Base-by-base conservation (phyloP, 2,329 filamentous ascomycete genomes). In the Apiospora koreana region DNA sequence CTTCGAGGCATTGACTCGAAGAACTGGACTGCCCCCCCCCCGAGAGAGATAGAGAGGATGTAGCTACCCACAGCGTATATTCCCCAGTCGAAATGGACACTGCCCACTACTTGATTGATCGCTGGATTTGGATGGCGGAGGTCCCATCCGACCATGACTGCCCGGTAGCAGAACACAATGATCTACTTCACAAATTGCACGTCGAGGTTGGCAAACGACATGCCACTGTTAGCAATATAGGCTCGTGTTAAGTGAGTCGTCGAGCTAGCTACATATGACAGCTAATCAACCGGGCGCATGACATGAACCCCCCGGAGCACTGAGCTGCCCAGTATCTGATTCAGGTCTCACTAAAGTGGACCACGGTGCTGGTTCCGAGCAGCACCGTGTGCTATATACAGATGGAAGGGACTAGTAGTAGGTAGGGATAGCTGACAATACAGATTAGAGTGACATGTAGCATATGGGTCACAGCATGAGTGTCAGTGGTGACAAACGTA, bases 1-100 rank as follows among this genome's bases (percentile, higher is more conserved):
- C 54, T 62, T 62, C 54, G 54, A 31, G 54, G 31, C 54, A 62
- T 62, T 62, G 54, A 62, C 54, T 62, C 54, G 54, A 62, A 38
- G 18, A 8, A 62, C 54, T 38, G 31, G 54, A 62, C 31, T 38
- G 31, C 31, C 54, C 9, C n/a, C n/a, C n/a, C n/a, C n/a, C n/a
- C n/a, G n/a, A n/a, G n/a, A n/a, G 54, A 62, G 54, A n/a, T n/a
- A n/a, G 35, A 35, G 35, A 38, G 54, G 21, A 23, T 21, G 12
- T 12, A 62, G 54, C 31, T n/a, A 21, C 28, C 50, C 25, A 54
- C 35, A 16, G 6, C 48, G 14, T 25, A 1, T 23, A 12, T 25
- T 21, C 35, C 18, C 43, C 43, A 46, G 43, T n/a, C 16, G 41
- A 7, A 46, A 46, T n/a, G 43, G 43, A 46, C 8, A 14, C 54